Evolutionary conservation across 1,139 yeast genomes (phyloP).

Genomic region (Citeromyces siamensis): DNA sequence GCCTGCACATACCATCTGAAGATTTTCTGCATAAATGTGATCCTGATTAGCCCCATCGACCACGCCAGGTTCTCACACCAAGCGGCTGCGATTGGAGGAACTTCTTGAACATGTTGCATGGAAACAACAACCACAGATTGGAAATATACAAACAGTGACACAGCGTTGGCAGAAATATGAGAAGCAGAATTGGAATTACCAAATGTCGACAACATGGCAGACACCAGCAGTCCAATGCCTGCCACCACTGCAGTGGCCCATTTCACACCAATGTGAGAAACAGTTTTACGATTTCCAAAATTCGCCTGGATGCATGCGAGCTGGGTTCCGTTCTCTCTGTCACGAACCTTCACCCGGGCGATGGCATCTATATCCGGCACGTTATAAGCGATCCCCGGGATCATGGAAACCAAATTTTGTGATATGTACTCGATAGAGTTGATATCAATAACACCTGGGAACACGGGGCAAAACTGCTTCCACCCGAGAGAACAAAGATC

Average conservation of each 20-base stretch:
- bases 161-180: conserved; percentile 64
- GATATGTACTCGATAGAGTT: conserved; percentile 52
- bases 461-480: conserved; percentile 74
- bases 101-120: conserved; percentile 60
- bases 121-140: conserved; percentile 65
- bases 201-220: conserved; percentile 57
- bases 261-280: conserved; percentile 62
- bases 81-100: conserved; percentile 71
- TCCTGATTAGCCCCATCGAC: conserved; percentile 73
- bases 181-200: conserved; percentile 76
- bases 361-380: conserved; percentile 77
- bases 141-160: conserved; percentile 62
- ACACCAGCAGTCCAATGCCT: conserved; percentile 60
- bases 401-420: conserved; percentile 27
- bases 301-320: conserved; percentile 61
- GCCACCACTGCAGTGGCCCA: conserved; percentile 82
- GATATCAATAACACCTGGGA: conserved; percentile 57
- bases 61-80: conserved; percentile 78
- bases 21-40: conserved; percentile 60
- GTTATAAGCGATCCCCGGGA: conserved; percentile 61
- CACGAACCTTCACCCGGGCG: conserved; percentile 35
- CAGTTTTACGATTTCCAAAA: conserved; percentile 64
- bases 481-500: conserved; percentile 51
- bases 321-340: conserved; percentile 22
- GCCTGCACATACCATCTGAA: conserved; percentile 75